Percentiles rank a stretch among this genome's conserved stretches.
These are phyloP conservation scores for Ophiorrhiza pumila DNA, from an alignment of 257 asterid species.

Conservation along the genomic window DNA sequence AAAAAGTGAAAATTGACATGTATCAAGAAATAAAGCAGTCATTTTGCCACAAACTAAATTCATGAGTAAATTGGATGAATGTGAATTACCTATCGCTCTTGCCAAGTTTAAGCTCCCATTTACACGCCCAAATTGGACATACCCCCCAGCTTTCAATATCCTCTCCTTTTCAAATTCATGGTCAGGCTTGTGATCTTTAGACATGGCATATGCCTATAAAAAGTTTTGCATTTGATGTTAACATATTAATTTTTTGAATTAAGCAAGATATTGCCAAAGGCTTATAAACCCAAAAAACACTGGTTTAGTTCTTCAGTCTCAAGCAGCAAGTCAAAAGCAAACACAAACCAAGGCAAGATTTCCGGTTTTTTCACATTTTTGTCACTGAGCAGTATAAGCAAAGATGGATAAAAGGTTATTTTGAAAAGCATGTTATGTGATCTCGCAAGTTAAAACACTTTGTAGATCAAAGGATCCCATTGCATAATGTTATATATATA, in stretches of 20 bases:
- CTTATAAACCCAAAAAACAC: background rate
- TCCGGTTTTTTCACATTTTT: background rate
- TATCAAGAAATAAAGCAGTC: background rate
- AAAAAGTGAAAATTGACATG: background rate
- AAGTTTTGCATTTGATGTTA: slow-evolving; percentile 5
- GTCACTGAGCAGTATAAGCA: background rate
- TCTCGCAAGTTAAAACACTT: background rate
- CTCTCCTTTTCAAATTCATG: slow-evolving; percentile 67
- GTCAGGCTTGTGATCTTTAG: slow-evolving; percentile 95
- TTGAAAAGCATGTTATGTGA: background rate
- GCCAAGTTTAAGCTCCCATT: slow-evolving; percentile 90
- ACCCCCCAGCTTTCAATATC: slow-evolving; percentile 92
- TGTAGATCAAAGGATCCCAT: background rate
- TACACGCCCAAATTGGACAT: slow-evolving; percentile 84
- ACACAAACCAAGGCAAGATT: background rate
- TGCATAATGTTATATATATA: background rate
- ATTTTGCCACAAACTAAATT: slow-evolving; percentile 4
- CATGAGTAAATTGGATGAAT: slow-evolving; percentile 10
- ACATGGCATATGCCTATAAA: slow-evolving; percentile 67
- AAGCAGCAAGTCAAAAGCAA: background rate
- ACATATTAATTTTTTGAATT: too few species aligned
- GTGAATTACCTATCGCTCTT: slow-evolving; percentile 78
- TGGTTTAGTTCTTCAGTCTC: background rate
- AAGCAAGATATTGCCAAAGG: too few species aligned
- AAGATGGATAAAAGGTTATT: background rate